Evolutionary conservation across 257 asterid genomes (phyloP).

Genomic region (Sherardia arvensis): DNA sequence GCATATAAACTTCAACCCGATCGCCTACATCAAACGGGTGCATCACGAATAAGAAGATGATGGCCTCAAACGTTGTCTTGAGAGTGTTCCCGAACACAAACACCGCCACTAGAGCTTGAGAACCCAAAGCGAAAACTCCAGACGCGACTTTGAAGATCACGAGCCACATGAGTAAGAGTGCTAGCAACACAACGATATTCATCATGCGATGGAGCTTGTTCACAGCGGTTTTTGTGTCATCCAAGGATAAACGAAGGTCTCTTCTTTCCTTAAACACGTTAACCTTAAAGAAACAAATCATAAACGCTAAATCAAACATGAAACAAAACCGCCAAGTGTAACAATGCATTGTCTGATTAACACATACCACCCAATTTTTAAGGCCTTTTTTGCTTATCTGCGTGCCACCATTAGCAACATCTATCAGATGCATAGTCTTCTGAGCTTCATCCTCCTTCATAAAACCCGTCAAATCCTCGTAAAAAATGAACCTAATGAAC

Average conservation of each 20-base stretch:
- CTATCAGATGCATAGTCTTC: slow-evolving; percentile 58
- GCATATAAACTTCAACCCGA: slow-evolving; percentile 50
- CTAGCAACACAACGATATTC: slow-evolving; percentile 45
- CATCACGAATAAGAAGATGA: slow-evolving; percentile 86
- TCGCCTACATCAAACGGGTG: slow-evolving; percentile 97
- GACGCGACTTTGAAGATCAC: slow-evolving; percentile 79
- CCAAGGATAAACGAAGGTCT: slow-evolving; percentile 84
- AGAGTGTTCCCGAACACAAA: slow-evolving; percentile 92
- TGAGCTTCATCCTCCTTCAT: slow-evolving; percentile 78
- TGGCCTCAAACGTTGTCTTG: slow-evolving; percentile 90
- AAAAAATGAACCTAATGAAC: slow-evolving; percentile 36
- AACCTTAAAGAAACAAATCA: slow-evolving; percentile 41
- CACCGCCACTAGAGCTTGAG: slow-evolving; percentile 74
- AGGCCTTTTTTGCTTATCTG: slow-evolving; percentile 75
- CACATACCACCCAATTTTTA: slow-evolving; percentile 82
- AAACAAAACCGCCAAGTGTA: not conserved
- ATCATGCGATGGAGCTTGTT: slow-evolving; percentile 83
- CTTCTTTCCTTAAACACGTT: slow-evolving; percentile 80
- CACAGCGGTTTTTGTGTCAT: slow-evolving; percentile 94
- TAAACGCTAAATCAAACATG: not conserved
- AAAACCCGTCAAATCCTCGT: slow-evolving; percentile 72
- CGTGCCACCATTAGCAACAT: slow-evolving; percentile 56
- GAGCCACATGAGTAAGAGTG: slow-evolving; percentile 56
- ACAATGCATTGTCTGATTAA: not conserved
- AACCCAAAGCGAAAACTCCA: slow-evolving; percentile 64